Evolutionary conservation across 1,284 basidiomycete species (phyloP), one percentile per base, ranked within the genome.

Genomic region (Amylostereum chailletii): DNA sequence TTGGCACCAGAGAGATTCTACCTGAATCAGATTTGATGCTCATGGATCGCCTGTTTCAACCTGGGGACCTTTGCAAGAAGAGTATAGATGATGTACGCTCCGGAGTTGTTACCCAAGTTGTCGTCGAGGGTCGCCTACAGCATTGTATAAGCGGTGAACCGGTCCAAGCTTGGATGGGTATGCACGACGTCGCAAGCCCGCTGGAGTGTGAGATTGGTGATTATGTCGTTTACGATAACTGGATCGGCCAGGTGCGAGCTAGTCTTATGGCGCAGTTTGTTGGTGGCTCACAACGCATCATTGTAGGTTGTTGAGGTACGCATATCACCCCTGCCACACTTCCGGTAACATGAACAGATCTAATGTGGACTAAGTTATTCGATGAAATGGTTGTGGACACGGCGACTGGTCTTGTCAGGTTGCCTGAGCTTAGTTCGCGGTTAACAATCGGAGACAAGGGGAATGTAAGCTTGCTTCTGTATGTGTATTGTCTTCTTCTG

Each of bases 31-130:
- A 82, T 6, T 74, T 90, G 52, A 68, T 69, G n/a, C 78, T 95
- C 8, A 70, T 90, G 48, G 89, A 94, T 65, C 85, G 93, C 48
- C 77, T 76, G 39, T 84, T 95, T 58, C 79, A 88, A 55, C 73
- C 75, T 10, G 90, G 92, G 31, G 93, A 95, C 64, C 74, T 87
- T 48, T 88, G 90, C 71, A 95, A 95, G 68, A 79, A 82, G 43
- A 79, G 76, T 51, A 68, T 88, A 19, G 80, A 86, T 45, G 83
- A 90, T 57, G 70, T 83, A 36, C 76, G 77, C 54, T 85, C 86
- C n/a, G 93, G 89, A 7, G 79, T 94, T 33, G 81, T 96, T 43
- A 73, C 77, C 30, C 70, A 72, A 47, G 72, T 82, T 27, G 68
- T 74, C 26, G 81, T 84, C 34, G 74, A 80, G 56, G 83, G 81